phyloP scores from a whole-genome alignment of 257 asterid genomes.

The Jaltomata sinuosa region DNA sequence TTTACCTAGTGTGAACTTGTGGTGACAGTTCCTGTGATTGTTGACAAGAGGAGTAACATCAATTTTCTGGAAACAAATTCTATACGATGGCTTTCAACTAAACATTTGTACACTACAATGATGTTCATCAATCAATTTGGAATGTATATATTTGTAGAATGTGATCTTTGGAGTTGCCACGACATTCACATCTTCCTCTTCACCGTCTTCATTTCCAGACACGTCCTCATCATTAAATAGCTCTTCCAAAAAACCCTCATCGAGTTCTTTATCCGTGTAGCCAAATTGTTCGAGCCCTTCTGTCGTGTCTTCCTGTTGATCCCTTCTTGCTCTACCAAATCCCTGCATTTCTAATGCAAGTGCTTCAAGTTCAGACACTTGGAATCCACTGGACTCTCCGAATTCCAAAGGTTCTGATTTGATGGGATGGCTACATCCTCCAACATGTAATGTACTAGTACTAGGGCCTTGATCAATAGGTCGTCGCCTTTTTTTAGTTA shows the following conservation, averaged over 20 bases:
- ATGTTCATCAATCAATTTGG: background rate
- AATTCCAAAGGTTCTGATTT: constrained; percentile 48
- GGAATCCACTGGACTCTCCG: constrained; percentile 15
- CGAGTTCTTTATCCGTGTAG: constrained; percentile 37
- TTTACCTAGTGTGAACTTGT: background rate
- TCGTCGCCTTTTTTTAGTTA: constrained; percentile 44
- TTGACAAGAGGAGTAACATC: background rate
- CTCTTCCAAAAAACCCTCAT: constrained; percentile 83
- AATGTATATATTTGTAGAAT: background rate
- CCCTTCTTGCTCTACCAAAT: constrained; percentile 33
- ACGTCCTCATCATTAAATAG: constrained; percentile 37
- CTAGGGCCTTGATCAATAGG: constrained; percentile 37
- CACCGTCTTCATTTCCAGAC: constrained; percentile 9
- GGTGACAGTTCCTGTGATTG: background rate
- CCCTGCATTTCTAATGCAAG: constrained; percentile 89
- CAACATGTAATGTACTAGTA: background rate
- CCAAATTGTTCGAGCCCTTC: constrained; percentile 6
- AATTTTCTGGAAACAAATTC: background rate
- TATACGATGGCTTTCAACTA: background rate
- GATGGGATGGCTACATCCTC: constrained; percentile 16
- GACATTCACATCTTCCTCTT: constrained; percentile 39
- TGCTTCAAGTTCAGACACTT: constrained; percentile 68
- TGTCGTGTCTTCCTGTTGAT: constrained; percentile 15
- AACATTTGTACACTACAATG: background rate
- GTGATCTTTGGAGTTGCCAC: background rate